Evolutionary conservation across 1,284 basidiomycete species (phyloP).

Genomic region (Testicularia cyperi): DNA sequence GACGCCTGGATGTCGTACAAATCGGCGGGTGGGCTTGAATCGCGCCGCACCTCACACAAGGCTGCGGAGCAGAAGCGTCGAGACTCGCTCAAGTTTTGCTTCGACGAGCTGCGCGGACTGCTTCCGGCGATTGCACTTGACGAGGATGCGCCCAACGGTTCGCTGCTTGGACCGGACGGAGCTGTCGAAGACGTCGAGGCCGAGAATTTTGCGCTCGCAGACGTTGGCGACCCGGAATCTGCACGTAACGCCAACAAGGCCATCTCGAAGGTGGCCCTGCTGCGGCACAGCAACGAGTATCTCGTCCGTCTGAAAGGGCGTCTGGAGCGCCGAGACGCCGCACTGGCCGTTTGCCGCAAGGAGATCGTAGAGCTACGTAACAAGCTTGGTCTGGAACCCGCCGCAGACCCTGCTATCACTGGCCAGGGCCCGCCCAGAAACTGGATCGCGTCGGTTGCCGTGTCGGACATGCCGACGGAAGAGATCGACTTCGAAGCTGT

Average conservation of each 20-base stretch:
- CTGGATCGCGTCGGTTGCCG: no score
- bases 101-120: conserved; percentile 85
- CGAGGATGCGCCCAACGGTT: conserved; percentile 54
- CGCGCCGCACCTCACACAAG: conserved; percentile 90
- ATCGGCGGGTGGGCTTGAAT: conserved; percentile 52
- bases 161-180: conserved; percentile 54
- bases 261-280: conserved; percentile 89
- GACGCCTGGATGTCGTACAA: conserved; percentile 46
- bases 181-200: conserved; percentile 42
- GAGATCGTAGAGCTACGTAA: conserved; percentile 71
- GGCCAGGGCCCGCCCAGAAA: conserved; percentile 16
- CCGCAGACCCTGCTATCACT: conserved; percentile 25
- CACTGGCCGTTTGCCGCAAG: conserved; percentile 71
- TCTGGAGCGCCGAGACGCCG: conserved; percentile 78
- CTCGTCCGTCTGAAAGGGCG: conserved; percentile 75
- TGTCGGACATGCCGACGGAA: no score
- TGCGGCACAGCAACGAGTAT: conserved; percentile 86
- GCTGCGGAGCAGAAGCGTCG: conserved; percentile 95
- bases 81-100: conserved; percentile 91
- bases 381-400: conserved; percentile 47
- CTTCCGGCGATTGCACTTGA: conserved; percentile 67
- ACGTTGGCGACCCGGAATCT: conserved; percentile 35
- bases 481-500: no score
- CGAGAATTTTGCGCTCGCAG: conserved; percentile 46
- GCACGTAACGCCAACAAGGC: conserved; percentile 65